These are phyloP conservation scores for Colletotrichum caudatum DNA, from an alignment of 2,329 filamentous ascomycete species.

Conservation along the genomic window DNA sequence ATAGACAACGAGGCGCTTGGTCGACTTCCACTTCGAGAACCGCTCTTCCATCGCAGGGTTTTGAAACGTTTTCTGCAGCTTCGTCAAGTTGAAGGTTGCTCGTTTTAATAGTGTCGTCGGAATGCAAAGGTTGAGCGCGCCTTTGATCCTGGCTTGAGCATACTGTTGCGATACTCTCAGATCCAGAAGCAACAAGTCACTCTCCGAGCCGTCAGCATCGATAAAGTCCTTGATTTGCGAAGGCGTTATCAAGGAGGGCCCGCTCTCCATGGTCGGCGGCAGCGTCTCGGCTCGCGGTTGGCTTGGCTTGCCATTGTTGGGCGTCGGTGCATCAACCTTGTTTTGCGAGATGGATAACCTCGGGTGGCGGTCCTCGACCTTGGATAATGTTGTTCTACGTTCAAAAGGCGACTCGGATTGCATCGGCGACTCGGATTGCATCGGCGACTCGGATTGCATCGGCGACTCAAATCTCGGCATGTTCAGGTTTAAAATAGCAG, in stretches of 20 bases:
- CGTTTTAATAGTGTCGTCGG: conserved; percentile 94
- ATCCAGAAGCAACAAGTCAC: conserved; percentile 78
- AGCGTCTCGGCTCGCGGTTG: conserved; percentile 62
- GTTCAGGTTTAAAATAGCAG: conserved; percentile 49
- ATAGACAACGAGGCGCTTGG: conserved; percentile 86
- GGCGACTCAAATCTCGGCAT: conserved; percentile 58
- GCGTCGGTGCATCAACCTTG: conserved; percentile 56
- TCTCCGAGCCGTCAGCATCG: conserved; percentile 51
- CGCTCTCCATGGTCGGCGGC: conserved; percentile 62
- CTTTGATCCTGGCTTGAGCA: conserved; percentile 77
- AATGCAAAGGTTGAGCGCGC: conserved; percentile 93
- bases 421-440: no score
- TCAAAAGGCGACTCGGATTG: conserved; percentile 51
- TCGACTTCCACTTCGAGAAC: conserved; percentile 82
- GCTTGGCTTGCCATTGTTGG: conserved; percentile 40
- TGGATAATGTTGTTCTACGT: conserved; percentile 52
- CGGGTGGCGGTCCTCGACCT: conserved; percentile 64
- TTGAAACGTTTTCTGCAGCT: conserved; percentile 88
- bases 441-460: conserved; percentile 50
- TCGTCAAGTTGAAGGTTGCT: conserved; percentile 88
- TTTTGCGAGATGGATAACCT: conserved; percentile 66
- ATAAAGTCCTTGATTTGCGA: conserved; percentile 69
- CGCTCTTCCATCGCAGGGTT: conserved; percentile 74
- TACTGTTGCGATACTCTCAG: conserved; percentile 89
- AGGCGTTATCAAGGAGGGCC: conserved; percentile 65